phyloP scores from a whole-genome alignment of 2,329 filamentous ascomycete genomes.

The Fusarium compactum region DNA sequence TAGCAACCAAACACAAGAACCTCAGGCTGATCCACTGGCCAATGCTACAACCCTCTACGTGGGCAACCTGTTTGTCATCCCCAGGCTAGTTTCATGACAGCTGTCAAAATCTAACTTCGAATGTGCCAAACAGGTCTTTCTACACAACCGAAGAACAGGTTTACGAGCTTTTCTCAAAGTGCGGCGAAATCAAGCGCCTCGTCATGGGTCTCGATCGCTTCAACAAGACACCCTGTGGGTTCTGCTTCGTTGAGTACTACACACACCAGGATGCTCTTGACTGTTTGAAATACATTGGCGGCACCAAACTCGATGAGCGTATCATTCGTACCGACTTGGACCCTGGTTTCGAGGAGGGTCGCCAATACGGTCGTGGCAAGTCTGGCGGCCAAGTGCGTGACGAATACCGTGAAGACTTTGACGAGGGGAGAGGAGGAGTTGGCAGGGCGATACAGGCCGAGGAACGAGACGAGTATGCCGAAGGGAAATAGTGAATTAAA shows the following conservation, averaged over 20 bases:
- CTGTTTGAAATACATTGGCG: slow-evolving; percentile 98
- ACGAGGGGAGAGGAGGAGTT: slow-evolving; percentile 91
- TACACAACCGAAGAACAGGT: slow-evolving; percentile 99
- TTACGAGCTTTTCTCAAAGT: slow-evolving; percentile 95
- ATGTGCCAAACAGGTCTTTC: slow-evolving; percentile 74
- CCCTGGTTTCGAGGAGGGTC: slow-evolving; percentile 93
- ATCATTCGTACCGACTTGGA: slow-evolving; percentile 96
- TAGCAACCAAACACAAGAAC: slow-evolving; percentile 62
- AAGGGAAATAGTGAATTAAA: slow-evolving; percentile 49
- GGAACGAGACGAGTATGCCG: slow-evolving; percentile 54
- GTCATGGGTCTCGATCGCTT: slow-evolving; percentile 98
- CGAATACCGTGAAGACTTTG: slow-evolving; percentile 97
- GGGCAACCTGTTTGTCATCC: slow-evolving; percentile 79
- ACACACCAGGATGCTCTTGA: slow-evolving; percentile 96
- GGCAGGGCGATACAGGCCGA: slow-evolving; percentile 79
- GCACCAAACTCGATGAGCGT: slow-evolving; percentile 97
- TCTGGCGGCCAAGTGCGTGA: slow-evolving; percentile 97
- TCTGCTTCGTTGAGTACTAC: slow-evolving; percentile 99
- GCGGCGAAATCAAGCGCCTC: slow-evolving; percentile 96
- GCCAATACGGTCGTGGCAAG: slow-evolving; percentile 95
- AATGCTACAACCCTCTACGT: slow-evolving; percentile 96
- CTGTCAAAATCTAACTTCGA: slow-evolving; percentile 21
- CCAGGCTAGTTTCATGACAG: not conserved
- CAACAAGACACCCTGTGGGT: slow-evolving; percentile 97
- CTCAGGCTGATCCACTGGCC: slow-evolving; percentile 75